phyloP scores from a whole-genome alignment of 2,329 filamentous ascomycete genomes.

The Phialophora chinensis region DNA sequence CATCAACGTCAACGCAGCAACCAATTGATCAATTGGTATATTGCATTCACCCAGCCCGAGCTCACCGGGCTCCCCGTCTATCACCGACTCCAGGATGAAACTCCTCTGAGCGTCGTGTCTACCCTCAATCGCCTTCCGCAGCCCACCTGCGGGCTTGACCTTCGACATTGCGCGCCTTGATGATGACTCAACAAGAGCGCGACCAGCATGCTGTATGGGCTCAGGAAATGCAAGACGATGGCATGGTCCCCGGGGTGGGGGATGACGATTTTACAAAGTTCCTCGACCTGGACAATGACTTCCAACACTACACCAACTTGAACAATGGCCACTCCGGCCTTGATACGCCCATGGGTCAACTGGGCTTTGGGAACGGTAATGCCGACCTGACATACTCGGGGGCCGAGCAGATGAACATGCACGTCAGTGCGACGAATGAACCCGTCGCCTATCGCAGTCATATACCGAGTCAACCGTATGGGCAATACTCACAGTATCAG shows the following conservation, averaged over 20 bases:
- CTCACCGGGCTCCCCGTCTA: slow-evolving; percentile 6
- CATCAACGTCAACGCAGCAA: slow-evolving; percentile 5
- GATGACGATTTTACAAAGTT: slow-evolving; percentile 58
- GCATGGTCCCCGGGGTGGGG: slow-evolving; percentile 47
- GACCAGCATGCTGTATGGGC: slow-evolving; percentile 45
- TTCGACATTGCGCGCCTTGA: slow-evolving; percentile 19
- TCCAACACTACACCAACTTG: slow-evolving; percentile 49
- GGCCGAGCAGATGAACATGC: slow-evolving; percentile 36
- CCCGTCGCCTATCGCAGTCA: slow-evolving; percentile 27
- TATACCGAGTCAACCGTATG: slow-evolving; percentile 39
- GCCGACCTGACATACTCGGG: slow-evolving; percentile 26
- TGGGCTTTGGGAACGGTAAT: slow-evolving; percentile 44
- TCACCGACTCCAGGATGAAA: slow-evolving; percentile 25
- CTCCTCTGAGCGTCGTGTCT: slow-evolving; percentile 30
- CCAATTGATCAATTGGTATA: not conserved
- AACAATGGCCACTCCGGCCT: slow-evolving; percentile 47
- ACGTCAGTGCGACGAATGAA: slow-evolving; percentile 37
- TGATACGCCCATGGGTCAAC: slow-evolving; percentile 47
- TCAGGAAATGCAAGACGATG: slow-evolving; percentile 48
- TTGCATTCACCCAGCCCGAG: slow-evolving; percentile 5
- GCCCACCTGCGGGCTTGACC: slow-evolving; percentile 37
- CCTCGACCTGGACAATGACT: slow-evolving; percentile 56
- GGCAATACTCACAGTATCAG: slow-evolving; percentile 41
- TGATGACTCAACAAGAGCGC: slow-evolving; percentile 38
- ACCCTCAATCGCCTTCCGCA: slow-evolving; percentile 29